Evolutionary conservation across 2,329 filamentous ascomycete genomes (phyloP), one percentile per base, ranked within the genome.

Genomic region (Ascochyta clinopodiicola): DNA sequence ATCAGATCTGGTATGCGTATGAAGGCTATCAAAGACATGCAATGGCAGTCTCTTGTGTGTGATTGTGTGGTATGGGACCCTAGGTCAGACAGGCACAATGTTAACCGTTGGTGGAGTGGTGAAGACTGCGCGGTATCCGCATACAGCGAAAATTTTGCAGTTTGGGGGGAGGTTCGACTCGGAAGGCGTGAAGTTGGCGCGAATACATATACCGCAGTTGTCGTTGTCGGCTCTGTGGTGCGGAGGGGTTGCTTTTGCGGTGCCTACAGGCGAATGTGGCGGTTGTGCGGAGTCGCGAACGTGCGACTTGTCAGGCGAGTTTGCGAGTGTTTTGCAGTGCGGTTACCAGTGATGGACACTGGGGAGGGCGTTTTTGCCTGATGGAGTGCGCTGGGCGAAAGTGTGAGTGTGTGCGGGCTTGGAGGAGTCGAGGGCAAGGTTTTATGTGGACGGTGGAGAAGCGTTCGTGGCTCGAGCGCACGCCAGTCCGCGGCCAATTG

Each of bases 141-240:
- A 88, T 85, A 90, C 91, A 92, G 87, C 92, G 92, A 91, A 96
- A 96, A 86, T 89, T 85, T 87, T 93, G 92, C 90, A 96, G 91
- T 90, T 92, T 91, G 84, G 91, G 87, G 84, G 91, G 91, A 86
- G 88, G 88, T 83, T 89, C 88, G 88, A 94, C 89, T 91, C 88
- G 91, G 88, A 91, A 92, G 88, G 92, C 88, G 90, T 90, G 87
- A 87, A 86, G 86, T 88, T 90, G 89, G 91, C 91, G 89, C 91
- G 92, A 92, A 96, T 96, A 96, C 92, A 96, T 96, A 96, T 90
- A 96, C 92, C 89, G 82, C 81, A 77, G 73, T 71, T 73, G 70
- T 72, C 61, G 62, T 63, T 60, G 58, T 61, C 61, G 64, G 60
- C 64, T 58, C 58, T 62, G 64, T 60, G 62, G 63, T 67, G 58